Evolutionary conservation across 1,284 basidiomycete species (phyloP).

Genomic region (Pulveroboletus sp.): DNA sequence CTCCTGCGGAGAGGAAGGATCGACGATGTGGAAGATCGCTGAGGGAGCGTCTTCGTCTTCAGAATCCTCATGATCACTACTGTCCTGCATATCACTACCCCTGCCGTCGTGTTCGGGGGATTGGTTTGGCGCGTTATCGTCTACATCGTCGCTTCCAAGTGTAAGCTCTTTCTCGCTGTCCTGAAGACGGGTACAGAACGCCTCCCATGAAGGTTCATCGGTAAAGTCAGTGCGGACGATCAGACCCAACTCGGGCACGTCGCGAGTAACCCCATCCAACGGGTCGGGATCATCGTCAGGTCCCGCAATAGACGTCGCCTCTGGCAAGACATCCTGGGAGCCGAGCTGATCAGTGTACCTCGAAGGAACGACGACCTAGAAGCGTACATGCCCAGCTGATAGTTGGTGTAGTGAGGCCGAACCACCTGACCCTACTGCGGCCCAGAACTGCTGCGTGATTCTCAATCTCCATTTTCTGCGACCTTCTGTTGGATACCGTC

Average conservation of each 20-base stretch:
- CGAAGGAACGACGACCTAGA: neutral
- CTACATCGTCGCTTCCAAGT: constrained; percentile 22
- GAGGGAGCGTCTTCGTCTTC: constrained; percentile 34
- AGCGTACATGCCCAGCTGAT: neutral
- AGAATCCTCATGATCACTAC: constrained; percentile 37
- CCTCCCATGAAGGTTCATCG: constrained; percentile 62
- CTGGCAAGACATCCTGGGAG: constrained; percentile 18
- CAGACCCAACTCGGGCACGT: constrained; percentile 48
- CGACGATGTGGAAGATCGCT: constrained; percentile 54
- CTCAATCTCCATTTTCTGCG: constrained; percentile 44
- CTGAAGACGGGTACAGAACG: constrained; percentile 51
- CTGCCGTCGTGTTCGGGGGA: neutral
- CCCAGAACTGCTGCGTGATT: constrained; percentile 44
- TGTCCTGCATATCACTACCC: constrained; percentile 25
- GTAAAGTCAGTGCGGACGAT: constrained; percentile 69
- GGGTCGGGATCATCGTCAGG: constrained; percentile 51
- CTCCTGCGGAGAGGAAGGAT: constrained; percentile 45
- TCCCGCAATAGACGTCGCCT: constrained; percentile 37
- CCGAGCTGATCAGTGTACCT: constrained; percentile 1
- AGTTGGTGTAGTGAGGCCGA: constrained; percentile 16
- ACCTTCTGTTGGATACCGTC: constrained; percentile 40
- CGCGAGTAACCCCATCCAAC: constrained; percentile 38
- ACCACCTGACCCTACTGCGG: constrained; percentile 24
- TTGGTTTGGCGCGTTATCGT: constrained; percentile 23
- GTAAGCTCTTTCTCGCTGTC: constrained; percentile 53